Percentiles rank a stretch among this genome's conserved stretches.
Evolutionary conservation across 2,329 filamentous ascomycete species (phyloP).

Genomic region (Trichophyton schoenleinii): DNA sequence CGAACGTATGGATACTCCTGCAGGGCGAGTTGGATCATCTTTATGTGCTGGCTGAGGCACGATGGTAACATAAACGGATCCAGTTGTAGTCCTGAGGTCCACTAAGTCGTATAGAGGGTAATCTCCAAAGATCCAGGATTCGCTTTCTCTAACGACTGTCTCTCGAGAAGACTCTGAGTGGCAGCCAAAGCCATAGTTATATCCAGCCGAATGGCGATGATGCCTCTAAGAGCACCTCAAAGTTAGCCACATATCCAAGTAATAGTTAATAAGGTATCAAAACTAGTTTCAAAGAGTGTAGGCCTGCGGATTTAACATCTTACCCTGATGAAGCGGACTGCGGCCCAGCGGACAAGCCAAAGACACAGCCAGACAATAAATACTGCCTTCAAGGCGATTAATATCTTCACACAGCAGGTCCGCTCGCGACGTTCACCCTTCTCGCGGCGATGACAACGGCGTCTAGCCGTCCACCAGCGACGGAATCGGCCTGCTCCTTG

Average conservation of each 20-base stretch:
- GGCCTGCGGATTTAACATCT: neutral
- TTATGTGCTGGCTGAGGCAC: conserved; percentile 23
- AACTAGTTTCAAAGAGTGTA: no score
- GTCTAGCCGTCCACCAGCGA: neutral
- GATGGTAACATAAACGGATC: conserved; percentile 20
- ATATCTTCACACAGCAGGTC: neutral
- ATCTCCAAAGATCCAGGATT: conserved; percentile 17
- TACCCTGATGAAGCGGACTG: neutral
- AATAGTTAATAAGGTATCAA: neutral
- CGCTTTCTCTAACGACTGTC: conserved; percentile 14
- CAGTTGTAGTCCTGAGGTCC: conserved; percentile 21
- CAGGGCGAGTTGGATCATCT: conserved; percentile 17
- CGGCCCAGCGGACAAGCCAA: neutral
- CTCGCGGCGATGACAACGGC: neutral
- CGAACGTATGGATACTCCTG: conserved; percentile 18
- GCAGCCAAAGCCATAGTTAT: neutral
- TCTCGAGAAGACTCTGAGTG: conserved; percentile 9
- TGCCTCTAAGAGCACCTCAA: neutral
- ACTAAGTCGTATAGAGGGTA: conserved; percentile 24
- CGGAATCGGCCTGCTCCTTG: neutral
- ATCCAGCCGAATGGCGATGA: neutral
- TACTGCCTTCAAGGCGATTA: neutral
- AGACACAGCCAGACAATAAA: neutral
- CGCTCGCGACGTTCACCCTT: neutral
- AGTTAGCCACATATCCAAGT: neutral